These are phyloP conservation scores for Cystofilobasidium macerans DNA, from an alignment of 768 basidiomycete species.

Conservation along the genomic window DNA sequence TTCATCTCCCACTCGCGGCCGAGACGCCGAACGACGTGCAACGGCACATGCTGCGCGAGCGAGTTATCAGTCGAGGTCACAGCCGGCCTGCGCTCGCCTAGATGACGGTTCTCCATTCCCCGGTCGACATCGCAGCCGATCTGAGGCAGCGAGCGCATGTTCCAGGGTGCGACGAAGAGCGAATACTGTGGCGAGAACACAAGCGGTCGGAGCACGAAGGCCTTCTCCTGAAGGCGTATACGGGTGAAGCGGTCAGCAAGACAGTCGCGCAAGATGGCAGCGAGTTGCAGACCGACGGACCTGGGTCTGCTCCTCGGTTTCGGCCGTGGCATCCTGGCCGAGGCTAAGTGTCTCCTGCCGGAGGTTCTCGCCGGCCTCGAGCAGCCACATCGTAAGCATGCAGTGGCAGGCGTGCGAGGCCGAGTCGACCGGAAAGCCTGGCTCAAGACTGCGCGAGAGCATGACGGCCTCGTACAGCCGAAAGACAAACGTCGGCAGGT, in stretches of 20 bases:
- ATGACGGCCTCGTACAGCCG: not conserved
- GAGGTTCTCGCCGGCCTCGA: not conserved
- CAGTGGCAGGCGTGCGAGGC: not conserved
- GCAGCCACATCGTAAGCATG: not conserved
- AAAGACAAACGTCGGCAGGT: not conserved
- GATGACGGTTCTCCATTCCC: too few relatives aligned
- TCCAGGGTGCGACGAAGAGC: not conserved
- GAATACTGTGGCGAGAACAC: not conserved
- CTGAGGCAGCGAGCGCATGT: not conserved
- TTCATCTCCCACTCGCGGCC: too few relatives aligned
- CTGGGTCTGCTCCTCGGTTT: not conserved
- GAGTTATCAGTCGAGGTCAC: too few relatives aligned
- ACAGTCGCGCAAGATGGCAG: not conserved
- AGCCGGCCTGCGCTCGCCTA: too few relatives aligned
- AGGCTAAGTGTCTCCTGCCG: not conserved
- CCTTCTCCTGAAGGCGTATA: not conserved
- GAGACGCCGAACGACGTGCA: too few relatives aligned
- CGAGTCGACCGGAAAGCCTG: constrained; percentile 4
- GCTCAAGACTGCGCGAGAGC: not conserved
- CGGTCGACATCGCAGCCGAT: too few relatives aligned
- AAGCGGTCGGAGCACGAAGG: not conserved
- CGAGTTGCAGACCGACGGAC: not conserved
- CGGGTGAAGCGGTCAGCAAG: not conserved
- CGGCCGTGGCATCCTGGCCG: not conserved
- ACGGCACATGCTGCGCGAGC: too few relatives aligned